Base-by-base conservation (phyloP, 805 yeast species). In the Metschnikowia chrysomelidarum region DNA sequence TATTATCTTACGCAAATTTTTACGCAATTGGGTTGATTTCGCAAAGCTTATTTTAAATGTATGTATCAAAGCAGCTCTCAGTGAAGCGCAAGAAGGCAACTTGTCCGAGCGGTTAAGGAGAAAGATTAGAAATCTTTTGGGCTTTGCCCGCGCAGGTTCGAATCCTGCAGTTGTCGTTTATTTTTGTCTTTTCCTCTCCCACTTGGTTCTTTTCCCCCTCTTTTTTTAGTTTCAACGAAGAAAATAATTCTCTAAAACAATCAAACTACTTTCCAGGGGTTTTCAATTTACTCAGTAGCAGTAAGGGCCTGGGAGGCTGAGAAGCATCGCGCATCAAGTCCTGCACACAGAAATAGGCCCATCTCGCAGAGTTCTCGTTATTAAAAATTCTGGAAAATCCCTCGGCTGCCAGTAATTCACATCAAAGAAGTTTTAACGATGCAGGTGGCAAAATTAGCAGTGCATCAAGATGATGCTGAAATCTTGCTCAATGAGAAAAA, bases 61-160 rank as follows among this genome's bases (percentile, higher is more conserved):
- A n/a, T n/a, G n/a, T n/a, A n/a, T n/a, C n/a, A n/a, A n/a, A n/a
- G n/a, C n/a, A n/a, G n/a, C n/a, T n/a, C n/a, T n/a, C n/a, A n/a
- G n/a, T n/a, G n/a, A n/a, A n/a, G n/a, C n/a, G n/a, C n/a, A 28
- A 29, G 4, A 17, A 29, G 75, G 73, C 74, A 68, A 66, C 67
- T 67, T 76, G 82, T 80, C 81, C 82, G 82, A 77, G 82, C 71
- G 82, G 82, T 76, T 76, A 76, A 76, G 81, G 82, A 80, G 82
- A 69, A 66, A 76, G 82, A 74, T 79, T 78, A 81, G 79, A 78
- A 78, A 69, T 70, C 81, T 76, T 67, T 73, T 77, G 82, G 81
- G 82, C 73, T 75, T 68, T 71, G 76, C 82, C 81, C 82, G 81
- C 83, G 81, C 80, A 73, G 82, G 83, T 75, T 76, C 82, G 79